A percentile compares a stretch with the other conserved stretches of the same genome.
Evolutionary conservation across 1,139 yeast genomes (phyloP).

Genomic region (Nadsonia starkeyi-henricii): DNA sequence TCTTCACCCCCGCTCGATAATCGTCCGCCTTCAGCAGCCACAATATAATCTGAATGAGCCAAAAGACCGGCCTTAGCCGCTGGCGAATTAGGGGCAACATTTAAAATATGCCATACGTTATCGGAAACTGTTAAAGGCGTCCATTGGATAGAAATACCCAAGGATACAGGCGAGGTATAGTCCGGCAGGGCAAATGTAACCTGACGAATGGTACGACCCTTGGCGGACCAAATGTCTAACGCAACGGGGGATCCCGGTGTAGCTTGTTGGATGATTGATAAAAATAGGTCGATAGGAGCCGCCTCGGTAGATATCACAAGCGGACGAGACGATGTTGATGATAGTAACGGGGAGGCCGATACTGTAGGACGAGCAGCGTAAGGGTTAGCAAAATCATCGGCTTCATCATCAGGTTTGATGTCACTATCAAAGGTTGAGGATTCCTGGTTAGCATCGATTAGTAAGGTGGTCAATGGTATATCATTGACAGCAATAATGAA

Average conservation of each 20-base stretch:
- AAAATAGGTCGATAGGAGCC: conserved; percentile 17
- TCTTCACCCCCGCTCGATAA: conserved; percentile 81
- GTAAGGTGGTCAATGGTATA: conserved; percentile 30
- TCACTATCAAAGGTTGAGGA: background rate
- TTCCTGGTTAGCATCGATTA: too few species aligned
- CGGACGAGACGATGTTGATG: background rate
- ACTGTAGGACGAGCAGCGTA: conserved; percentile 3
- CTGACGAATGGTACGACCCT: conserved; percentile 43
- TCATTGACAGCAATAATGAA: conserved; percentile 68
- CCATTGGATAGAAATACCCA: conserved; percentile 66
- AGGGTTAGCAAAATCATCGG: conserved; percentile 2
- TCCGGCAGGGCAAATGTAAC: conserved; percentile 8
- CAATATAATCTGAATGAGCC: conserved; percentile 77
- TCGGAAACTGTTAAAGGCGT: conserved; percentile 65
- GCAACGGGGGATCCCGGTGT: conserved; percentile 28
- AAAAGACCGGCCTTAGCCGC: conserved; percentile 74
- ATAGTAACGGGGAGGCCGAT: background rate
- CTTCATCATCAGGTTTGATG: background rate
- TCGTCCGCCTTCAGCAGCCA: conserved; percentile 78
- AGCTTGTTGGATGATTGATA: conserved; percentile 16
- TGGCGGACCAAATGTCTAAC: conserved; percentile 75
- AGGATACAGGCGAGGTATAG: conserved; percentile 16
- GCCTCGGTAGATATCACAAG: background rate
- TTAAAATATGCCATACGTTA: conserved; percentile 76
- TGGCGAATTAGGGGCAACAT: conserved; percentile 65